Evolutionary conservation across 768 basidiomycete genomes (phyloP).

Genomic region (Sistotremastrum niveocremeum): DNA sequence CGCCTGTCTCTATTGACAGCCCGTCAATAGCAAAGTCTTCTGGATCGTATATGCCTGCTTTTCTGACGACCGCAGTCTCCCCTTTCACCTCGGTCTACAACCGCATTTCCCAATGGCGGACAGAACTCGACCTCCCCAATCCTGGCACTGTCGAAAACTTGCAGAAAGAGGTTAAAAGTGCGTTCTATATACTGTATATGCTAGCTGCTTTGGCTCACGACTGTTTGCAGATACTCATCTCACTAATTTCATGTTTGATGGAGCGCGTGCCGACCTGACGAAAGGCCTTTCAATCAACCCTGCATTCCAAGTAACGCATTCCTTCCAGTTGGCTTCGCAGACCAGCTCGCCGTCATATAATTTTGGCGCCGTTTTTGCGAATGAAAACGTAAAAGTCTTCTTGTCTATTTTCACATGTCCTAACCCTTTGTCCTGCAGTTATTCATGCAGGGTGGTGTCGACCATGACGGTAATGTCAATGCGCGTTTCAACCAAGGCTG

Average conservation of each 20-base stretch:
- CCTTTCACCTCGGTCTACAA: slow-evolving; percentile 57
- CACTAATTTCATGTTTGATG: slow-evolving; percentile 94
- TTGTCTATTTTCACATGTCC: slow-evolving; percentile 3
- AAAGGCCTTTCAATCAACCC: slow-evolving; percentile 88
- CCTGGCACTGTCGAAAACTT: slow-evolving; percentile 92
- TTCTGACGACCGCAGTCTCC: slow-evolving; percentile 24
- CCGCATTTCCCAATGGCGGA: slow-evolving; percentile 71
- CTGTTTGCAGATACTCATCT: slow-evolving; percentile 62
- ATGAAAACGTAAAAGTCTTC: slow-evolving; percentile 42
- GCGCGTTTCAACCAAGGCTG: slow-evolving; percentile 85
- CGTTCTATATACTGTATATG: slow-evolving; percentile 12
- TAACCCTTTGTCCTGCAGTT: slow-evolving; percentile 33
- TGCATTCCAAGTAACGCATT: slow-evolving; percentile 97
- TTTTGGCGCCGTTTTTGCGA: slow-evolving; percentile 88
- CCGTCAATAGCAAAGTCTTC: too few species aligned
- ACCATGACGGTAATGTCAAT: slow-evolving; percentile 85
- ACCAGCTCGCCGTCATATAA: slow-evolving; percentile 80
- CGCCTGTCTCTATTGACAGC: too few species aligned
- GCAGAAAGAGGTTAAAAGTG: slow-evolving; percentile 86
- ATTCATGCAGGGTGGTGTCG: slow-evolving; percentile 86
- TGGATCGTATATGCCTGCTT: slow-evolving; percentile 13
- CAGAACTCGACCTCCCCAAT: slow-evolving; percentile 67
- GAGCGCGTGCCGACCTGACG: slow-evolving; percentile 88
- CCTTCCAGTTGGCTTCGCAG: slow-evolving; percentile 83
- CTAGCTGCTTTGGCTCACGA: slow-evolving; percentile 2